phyloP scores from a whole-genome alignment of 2,329 filamentous ascomycete genomes.

The Mycosphaerella sp. region DNA sequence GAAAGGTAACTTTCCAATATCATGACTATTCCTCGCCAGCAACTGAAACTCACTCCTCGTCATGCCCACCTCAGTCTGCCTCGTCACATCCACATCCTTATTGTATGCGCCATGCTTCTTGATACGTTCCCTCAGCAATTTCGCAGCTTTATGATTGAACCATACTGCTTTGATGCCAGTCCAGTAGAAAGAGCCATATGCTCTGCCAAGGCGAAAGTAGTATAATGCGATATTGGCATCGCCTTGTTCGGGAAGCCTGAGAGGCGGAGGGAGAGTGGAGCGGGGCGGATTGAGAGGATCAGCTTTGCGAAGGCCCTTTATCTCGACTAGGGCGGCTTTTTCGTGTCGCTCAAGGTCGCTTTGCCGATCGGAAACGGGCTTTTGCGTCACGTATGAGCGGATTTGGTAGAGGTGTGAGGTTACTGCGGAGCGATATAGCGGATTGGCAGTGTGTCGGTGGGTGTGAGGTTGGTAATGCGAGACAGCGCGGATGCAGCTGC shows the following conservation, averaged over 20 bases:
- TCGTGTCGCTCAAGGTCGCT: constrained; percentile 15
- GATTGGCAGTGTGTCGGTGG: constrained; percentile 1
- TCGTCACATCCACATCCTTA: constrained; percentile 5
- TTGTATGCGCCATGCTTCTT: neutral
- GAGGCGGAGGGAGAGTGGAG: constrained; percentile 64
- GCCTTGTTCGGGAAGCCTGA: constrained; percentile 56
- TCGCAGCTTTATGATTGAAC: constrained; percentile 52
- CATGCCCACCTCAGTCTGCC: constrained; percentile 25
- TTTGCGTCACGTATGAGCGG: constrained; percentile 8
- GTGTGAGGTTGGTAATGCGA: constrained; percentile 15
- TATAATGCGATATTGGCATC: constrained; percentile 46
- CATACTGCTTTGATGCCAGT: constrained; percentile 69
- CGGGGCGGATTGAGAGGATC: constrained; percentile 61
- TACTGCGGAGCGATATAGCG: neutral
- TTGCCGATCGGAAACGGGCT: neutral
- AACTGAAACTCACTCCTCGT: constrained; percentile 68
- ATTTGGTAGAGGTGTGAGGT: neutral
- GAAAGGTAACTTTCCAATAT: constrained; percentile 68
- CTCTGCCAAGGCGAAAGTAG: constrained; percentile 60
- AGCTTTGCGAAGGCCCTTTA: constrained; percentile 42
- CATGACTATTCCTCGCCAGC: constrained; percentile 60
- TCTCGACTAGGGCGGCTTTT: constrained; percentile 19
- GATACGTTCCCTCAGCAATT: constrained; percentile 45
- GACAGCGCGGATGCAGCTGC: constrained; percentile 28
- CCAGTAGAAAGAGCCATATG: constrained; percentile 83